Evolutionary conservation across 106 monocot genomes (phyloP).

Genomic region (Platanthera guangdongensis): DNA sequence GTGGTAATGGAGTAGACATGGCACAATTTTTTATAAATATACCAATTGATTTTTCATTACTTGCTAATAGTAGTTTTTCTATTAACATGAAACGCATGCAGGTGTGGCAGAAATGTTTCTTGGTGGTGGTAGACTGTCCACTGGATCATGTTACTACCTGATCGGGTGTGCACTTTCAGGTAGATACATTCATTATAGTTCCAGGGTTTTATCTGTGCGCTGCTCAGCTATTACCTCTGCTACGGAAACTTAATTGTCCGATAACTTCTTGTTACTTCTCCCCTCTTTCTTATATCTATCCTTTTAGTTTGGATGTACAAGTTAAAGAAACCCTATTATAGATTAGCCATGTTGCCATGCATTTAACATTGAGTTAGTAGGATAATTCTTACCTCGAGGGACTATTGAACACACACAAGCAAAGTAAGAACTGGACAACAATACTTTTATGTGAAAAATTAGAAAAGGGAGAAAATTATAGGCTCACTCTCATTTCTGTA

Average conservation of each 20-base stretch:
- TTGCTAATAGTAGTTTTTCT: too few species aligned
- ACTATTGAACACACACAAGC: neutral
- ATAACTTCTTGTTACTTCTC: neutral
- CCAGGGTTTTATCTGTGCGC: neutral
- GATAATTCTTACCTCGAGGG: neutral
- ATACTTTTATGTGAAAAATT: too few species aligned
- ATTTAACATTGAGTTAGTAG: neutral
- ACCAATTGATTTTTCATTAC: too few species aligned
- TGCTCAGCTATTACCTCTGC: neutral
- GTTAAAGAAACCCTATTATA: neutral
- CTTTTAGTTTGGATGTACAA: neutral
- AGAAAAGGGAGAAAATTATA: too few species aligned
- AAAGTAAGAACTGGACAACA: too few species aligned
- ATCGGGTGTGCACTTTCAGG: slow-evolving; percentile 14
- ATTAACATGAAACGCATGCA: neutral
- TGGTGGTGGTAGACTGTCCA: slow-evolving; percentile 3
- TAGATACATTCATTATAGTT: neutral
- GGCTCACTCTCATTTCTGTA: too few species aligned
- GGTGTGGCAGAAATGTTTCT: slow-evolving; percentile 24
- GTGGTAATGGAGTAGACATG: too few species aligned
- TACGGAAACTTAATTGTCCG: neutral
- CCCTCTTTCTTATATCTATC: neutral
- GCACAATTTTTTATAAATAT: too few species aligned
- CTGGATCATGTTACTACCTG: neutral
- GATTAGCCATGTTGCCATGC: neutral